These are phyloP conservation scores for Ustilaginoidea virens DNA, from an alignment of 2,329 filamentous ascomycete genomes.

Conservation along the genomic window DNA sequence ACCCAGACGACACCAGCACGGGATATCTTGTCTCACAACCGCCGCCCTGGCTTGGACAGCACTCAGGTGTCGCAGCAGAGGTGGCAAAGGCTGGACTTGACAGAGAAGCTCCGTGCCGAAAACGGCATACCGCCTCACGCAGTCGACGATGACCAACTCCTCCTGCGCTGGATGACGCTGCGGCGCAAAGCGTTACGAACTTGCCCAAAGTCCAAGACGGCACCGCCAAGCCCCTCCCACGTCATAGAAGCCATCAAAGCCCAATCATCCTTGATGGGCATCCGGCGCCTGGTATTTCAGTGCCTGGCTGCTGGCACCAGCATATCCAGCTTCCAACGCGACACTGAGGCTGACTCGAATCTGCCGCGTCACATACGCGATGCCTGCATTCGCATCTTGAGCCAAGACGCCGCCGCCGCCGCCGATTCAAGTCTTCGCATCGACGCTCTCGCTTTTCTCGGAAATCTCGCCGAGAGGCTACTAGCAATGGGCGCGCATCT, in stretches of 20 bases:
- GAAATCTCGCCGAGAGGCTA: constrained; percentile 23
- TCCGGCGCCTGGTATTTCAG: constrained; percentile 17
- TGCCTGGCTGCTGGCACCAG: constrained; percentile 11
- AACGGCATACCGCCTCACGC: constrained; percentile 18
- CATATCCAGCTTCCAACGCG: constrained; percentile 7
- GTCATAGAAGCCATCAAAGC: constrained; percentile 9
- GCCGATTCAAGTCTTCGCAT: constrained; percentile 3
- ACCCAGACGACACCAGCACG: not conserved
- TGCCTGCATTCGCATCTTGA: constrained; percentile 10
- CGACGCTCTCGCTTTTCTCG: constrained; percentile 20
- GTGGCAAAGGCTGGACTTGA: constrained; percentile 1
- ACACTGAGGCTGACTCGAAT: not conserved
- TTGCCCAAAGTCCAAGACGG: not conserved
- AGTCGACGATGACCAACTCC: constrained; percentile 12
- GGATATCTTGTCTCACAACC: not conserved
- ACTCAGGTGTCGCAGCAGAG: not conserved
- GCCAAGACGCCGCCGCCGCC: constrained; percentile 2
- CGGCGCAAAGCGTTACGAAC: constrained; percentile 9
- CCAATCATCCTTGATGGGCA: constrained; percentile 12
- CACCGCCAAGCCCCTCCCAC: constrained; percentile 5
- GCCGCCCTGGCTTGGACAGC: not conserved
- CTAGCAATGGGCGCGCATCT: constrained; percentile 10
- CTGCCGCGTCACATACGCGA: constrained; percentile 11
- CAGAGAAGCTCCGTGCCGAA: constrained; percentile 10
- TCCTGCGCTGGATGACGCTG: constrained; percentile 21